phyloP scores from a whole-genome alignment of 768 basidiomycete genomes.

The Coprinopsis marcescibilis region DNA sequence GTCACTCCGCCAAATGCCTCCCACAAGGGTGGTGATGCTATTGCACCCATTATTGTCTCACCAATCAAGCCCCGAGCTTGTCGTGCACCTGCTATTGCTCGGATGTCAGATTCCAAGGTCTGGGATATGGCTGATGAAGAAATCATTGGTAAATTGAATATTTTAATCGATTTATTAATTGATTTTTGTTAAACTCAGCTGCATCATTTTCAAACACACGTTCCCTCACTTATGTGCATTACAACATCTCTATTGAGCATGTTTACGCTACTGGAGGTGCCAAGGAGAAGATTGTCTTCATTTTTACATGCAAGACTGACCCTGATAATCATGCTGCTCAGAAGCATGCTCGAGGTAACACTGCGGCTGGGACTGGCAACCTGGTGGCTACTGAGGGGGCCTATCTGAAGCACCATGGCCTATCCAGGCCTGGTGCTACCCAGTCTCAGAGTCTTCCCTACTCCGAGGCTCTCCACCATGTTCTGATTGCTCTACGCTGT shows the following conservation, averaged over 20 bases:
- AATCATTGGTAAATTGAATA: slow-evolving; percentile 11
- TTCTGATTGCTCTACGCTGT: slow-evolving; percentile 21
- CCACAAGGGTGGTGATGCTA: too few species aligned
- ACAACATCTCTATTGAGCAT: slow-evolving; percentile 14
- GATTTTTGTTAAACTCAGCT: slow-evolving; percentile 4
- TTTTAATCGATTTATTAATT: not conserved
- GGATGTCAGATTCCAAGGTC: slow-evolving; percentile 4
- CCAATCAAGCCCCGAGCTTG: slow-evolving; percentile 9
- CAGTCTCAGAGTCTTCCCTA: slow-evolving; percentile 10
- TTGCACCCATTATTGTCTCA: slow-evolving; percentile 12
- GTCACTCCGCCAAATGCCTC: too few species aligned
- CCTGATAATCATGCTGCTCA: slow-evolving; percentile 8
- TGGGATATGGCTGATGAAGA: slow-evolving; percentile 11
- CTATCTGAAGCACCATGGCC: slow-evolving; percentile 11
- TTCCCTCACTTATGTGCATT: slow-evolving; percentile 17
- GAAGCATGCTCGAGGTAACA: slow-evolving; percentile 11
- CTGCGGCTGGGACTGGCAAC: slow-evolving; percentile 21
- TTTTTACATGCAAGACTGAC: slow-evolving; percentile 18
- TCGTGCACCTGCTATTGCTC: not conserved
- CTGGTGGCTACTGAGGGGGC: slow-evolving; percentile 10
- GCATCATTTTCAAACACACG: slow-evolving; percentile 6
- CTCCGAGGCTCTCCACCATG: slow-evolving; percentile 15
- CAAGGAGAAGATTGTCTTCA: too few species aligned
- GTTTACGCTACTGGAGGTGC: not conserved
- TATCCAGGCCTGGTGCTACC: not conserved